Percentiles rank a stretch among this genome's conserved stretches.
Conservation (phyloP, 306 rosid genomes). For the Cucurbita argyrosperma region DNA sequence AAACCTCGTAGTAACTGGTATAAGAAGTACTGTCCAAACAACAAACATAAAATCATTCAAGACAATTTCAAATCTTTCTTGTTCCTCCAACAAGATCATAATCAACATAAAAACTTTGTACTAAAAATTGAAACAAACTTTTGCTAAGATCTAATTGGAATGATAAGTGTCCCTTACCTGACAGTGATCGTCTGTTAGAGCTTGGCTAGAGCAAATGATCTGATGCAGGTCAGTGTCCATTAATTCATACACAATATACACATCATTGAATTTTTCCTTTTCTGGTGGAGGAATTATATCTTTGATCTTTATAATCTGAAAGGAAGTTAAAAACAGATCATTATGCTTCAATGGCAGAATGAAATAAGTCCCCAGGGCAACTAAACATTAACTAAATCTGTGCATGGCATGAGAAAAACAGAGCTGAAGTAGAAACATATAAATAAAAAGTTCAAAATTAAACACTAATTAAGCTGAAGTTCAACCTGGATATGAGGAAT, state of each 20-base stretch:
- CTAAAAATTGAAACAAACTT: neutral
- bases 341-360: neutral
- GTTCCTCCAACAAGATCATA: neutral
- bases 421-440: neutral
- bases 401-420: neutral
- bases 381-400: neutral
- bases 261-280: slow-evolving; percentile 65
- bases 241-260: slow-evolving; percentile 71
- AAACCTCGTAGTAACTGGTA: slow-evolving; percentile 54
- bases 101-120: neutral
- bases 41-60: neutral
- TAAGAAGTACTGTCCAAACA: slow-evolving; percentile 38
- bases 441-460: neutral
- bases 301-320: slow-evolving; percentile 68
- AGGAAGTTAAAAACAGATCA: neutral
- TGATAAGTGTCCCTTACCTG: slow-evolving; percentile 33
- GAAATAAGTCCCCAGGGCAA: neutral
- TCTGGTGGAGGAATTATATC: slow-evolving; percentile 72
- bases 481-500: neutral
- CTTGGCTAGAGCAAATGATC: slow-evolving; percentile 70
- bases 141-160: neutral
- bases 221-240: slow-evolving; percentile 91
- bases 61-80: neutral
- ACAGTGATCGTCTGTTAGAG: slow-evolving; percentile 80
- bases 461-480: neutral